These are phyloP conservation scores for Thermomyces lanuginosus DNA, from an alignment of 2,329 filamentous ascomycete genomes.

Conservation along the genomic window DNA sequence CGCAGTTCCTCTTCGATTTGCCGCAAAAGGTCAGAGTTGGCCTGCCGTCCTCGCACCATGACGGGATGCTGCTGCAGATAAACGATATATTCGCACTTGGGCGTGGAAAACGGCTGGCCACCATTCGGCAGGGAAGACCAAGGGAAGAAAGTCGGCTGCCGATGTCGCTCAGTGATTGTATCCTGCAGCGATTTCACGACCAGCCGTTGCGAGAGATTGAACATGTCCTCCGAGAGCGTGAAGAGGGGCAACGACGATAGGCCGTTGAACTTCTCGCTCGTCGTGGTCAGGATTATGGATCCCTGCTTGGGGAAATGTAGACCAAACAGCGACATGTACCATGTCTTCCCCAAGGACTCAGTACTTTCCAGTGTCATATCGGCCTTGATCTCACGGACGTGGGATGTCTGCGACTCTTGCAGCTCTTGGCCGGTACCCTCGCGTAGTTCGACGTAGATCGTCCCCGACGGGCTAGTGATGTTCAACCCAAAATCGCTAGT, in stretches of 20 bases:
- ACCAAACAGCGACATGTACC: constrained; percentile 66
- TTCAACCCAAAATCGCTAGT: constrained; percentile 58
- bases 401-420: constrained; percentile 24
- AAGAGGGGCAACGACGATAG: constrained; percentile 82
- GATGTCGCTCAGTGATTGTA: constrained; percentile 46
- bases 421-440: constrained; percentile 31
- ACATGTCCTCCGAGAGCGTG: constrained; percentile 41
- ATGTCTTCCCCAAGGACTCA: constrained; percentile 52
- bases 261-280: constrained; percentile 86
- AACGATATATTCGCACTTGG: constrained; percentile 77
- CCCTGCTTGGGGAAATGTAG: constrained; percentile 75
- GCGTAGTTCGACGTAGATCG: constrained; percentile 51
- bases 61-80: constrained; percentile 53
- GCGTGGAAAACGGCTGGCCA: constrained; percentile 37
- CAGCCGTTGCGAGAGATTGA: constrained; percentile 43
- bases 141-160: constrained; percentile 45
- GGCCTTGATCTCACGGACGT: constrained; percentile 52
- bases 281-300: constrained; percentile 65
- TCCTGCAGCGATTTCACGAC: constrained; percentile 57
- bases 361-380: constrained; percentile 58
- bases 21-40: constrained; percentile 24
- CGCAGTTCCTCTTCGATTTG: constrained; percentile 44
- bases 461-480: constrained; percentile 56
- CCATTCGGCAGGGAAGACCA: constrained; percentile 59
- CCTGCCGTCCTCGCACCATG: constrained; percentile 13